A percentile compares a stretch with the other conserved stretches of the same genome.
Evolutionary conservation across 495 filamentous ascomycete species (phyloP).

Genomic region (Tirmania nivea): DNA sequence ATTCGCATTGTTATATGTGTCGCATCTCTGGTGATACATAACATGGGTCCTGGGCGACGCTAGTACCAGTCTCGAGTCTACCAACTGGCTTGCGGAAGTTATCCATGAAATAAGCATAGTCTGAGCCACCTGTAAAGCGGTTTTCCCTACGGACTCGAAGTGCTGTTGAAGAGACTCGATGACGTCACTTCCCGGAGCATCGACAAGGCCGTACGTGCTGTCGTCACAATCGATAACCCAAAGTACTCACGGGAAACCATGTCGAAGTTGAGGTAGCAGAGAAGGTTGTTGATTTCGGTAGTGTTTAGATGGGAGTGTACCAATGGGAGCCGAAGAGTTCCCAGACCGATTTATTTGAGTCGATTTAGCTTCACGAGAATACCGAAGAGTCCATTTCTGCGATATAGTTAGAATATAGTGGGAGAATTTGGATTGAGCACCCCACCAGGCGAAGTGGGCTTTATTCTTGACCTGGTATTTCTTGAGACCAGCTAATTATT

Average conservation of each 20-base stretch:
- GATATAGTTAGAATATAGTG: not conserved
- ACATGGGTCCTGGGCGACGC: constrained; percentile 23
- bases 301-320: constrained; percentile 21
- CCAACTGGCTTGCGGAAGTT: constrained; percentile 21
- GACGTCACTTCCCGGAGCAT: constrained; percentile 18
- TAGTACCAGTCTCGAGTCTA: constrained; percentile 26
- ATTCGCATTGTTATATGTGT: constrained; percentile 24
- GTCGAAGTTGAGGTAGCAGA: constrained; percentile 28
- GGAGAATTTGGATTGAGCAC: constrained; percentile 6
- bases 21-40: constrained; percentile 28
- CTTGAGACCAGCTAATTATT: constrained; percentile 12
- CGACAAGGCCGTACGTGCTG: constrained; percentile 16
- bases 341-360: too few relatives aligned
- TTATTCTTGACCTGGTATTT: constrained; percentile 23
- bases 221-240: constrained; percentile 24
- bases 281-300: constrained; percentile 21
- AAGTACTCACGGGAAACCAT: constrained; percentile 25
- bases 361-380: too few relatives aligned
- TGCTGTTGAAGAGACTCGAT: constrained; percentile 22
- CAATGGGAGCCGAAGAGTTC: constrained; percentile 23
- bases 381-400: constrained; percentile 16
- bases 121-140: constrained; percentile 22
- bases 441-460: constrained; percentile 28
- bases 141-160: constrained; percentile 17
- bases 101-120: constrained; percentile 26